Conservation (phyloP, 2,329 filamentous ascomycete species). For the Trichophyton rubrum region DNA sequence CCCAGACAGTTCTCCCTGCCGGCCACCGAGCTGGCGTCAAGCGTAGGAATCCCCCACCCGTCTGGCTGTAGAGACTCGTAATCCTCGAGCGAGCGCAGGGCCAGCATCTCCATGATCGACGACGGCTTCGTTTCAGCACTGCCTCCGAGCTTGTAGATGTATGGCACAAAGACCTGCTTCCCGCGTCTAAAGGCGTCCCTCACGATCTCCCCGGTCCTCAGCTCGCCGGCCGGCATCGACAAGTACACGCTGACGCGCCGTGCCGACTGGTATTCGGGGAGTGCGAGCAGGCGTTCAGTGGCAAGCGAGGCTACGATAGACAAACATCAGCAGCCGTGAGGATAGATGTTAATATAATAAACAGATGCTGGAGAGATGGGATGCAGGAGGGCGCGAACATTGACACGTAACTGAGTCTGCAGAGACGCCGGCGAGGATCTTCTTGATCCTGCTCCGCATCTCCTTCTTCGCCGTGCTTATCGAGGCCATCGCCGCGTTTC, state of each 20-base stretch:
- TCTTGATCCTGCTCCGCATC: conserved; percentile 58
- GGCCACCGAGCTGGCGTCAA: conserved; percentile 52
- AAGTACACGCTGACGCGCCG: conserved; percentile 72
- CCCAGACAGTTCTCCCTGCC: conserved; percentile 62
- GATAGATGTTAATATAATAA: background rate
- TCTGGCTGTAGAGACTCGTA: conserved; percentile 66
- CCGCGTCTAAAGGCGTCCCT: conserved; percentile 61
- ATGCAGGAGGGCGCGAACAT: conserved; percentile 44
- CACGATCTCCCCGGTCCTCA: conserved; percentile 73
- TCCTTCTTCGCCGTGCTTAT: conserved; percentile 62
- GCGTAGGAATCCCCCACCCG: conserved; percentile 89
- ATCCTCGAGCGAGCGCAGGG: conserved; percentile 58
- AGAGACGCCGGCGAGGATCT: conserved; percentile 48
- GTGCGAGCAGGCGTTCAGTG: conserved; percentile 50
- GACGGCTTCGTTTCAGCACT: conserved; percentile 33
- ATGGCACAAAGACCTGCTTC: conserved; percentile 86
- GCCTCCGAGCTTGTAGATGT: conserved; percentile 52
- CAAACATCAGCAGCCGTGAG: conserved; percentile 15
- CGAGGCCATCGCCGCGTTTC: conserved; percentile 27
- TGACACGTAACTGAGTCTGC: conserved; percentile 53
- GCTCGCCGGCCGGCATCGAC: conserved; percentile 79
- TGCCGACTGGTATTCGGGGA: conserved; percentile 64
- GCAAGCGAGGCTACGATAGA: conserved; percentile 47
- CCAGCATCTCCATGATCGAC: conserved; percentile 93
- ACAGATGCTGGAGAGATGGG: background rate